Percentiles rank a stretch among this genome's conserved stretches.
Conservation (phyloP, 2,329 filamentous ascomycete genomes). For the Fusarium nanum region DNA sequence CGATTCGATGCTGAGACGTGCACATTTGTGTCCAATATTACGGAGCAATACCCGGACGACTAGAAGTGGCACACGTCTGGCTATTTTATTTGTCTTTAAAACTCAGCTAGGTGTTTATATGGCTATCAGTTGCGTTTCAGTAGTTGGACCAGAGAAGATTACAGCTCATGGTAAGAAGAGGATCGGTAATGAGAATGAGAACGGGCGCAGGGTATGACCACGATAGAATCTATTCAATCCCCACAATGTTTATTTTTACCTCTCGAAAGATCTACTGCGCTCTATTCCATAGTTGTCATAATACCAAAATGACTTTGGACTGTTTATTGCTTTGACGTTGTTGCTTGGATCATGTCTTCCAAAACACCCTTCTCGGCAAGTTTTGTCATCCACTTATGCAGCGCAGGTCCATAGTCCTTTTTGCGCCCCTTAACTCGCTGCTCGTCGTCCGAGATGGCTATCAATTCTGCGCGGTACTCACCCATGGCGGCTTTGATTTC, state of each 20-base stretch:
- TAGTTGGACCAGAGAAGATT: neutral
- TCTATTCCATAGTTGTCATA: slow-evolving; percentile 1
- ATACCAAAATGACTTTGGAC: neutral
- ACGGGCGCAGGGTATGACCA: neutral
- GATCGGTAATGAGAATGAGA: slow-evolving; percentile 2
- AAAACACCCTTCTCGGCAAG: slow-evolving; percentile 75
- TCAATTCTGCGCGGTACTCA: slow-evolving; percentile 62
- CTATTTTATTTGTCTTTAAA: slow-evolving; percentile 3
- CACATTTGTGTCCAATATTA: slow-evolving; percentile 83
- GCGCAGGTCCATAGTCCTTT: slow-evolving; percentile 75
- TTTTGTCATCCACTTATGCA: slow-evolving; percentile 76
- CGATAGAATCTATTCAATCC: slow-evolving; percentile 15
- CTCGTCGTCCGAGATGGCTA: slow-evolving; percentile 60
- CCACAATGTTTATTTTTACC: neutral
- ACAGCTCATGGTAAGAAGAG: slow-evolving; percentile 4
- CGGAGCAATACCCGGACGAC: slow-evolving; percentile 88
- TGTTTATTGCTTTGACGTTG: neutral
- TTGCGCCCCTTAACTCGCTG: slow-evolving; percentile 65
- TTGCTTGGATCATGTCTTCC: slow-evolving; percentile 52
- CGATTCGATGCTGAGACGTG: slow-evolving; percentile 76
- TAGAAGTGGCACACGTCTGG: slow-evolving; percentile 53
- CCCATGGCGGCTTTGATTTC: slow-evolving; percentile 57
- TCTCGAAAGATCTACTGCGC: neutral
- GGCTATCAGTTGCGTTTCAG: neutral
- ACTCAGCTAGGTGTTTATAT: slow-evolving; percentile 9